A percentile compares a stretch with the other conserved stretches of the same genome.
These are phyloP conservation scores for Zelopaecilomyces penicillatus DNA, from an alignment of 2,329 filamentous ascomycete genomes.

Conservation along the genomic window DNA sequence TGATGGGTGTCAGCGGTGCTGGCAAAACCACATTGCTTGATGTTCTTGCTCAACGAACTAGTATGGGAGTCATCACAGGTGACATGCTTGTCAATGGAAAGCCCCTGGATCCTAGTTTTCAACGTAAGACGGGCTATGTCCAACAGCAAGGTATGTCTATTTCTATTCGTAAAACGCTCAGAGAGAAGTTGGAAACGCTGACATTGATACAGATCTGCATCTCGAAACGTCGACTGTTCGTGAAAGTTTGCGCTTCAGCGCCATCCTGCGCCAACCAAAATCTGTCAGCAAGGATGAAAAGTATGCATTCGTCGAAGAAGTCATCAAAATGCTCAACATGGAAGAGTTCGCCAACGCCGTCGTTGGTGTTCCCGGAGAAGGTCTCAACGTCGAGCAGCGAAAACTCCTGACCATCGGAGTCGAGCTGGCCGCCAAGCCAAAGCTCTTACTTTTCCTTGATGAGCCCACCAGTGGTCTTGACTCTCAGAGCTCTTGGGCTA, in stretches of 20 bases:
- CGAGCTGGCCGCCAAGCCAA: constrained; percentile 47
- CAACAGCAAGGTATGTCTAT: constrained; percentile 48
- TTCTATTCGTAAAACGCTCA: too few species aligned
- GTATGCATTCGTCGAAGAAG: constrained; percentile 52
- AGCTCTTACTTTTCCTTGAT: constrained; percentile 53
- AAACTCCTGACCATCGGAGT: constrained; percentile 57
- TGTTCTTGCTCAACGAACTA: constrained; percentile 39
- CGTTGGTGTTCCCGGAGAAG: constrained; percentile 54
- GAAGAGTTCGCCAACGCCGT: constrained; percentile 57
- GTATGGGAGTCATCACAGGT: constrained; percentile 55
- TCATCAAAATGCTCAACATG: constrained; percentile 60
- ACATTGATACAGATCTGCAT: constrained; percentile 38
- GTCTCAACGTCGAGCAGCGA: constrained; percentile 53
- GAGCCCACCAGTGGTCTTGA: constrained; percentile 56
- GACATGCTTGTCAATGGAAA: constrained; percentile 59
- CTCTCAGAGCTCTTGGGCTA: constrained; percentile 55
- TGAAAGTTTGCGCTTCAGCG: constrained; percentile 46
- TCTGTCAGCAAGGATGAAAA: constrained; percentile 48
- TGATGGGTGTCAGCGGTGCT: constrained; percentile 54
- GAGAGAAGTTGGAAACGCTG: not conserved
- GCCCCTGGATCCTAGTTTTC: constrained; percentile 48
- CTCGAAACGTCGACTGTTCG: constrained; percentile 46
- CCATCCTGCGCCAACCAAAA: constrained; percentile 49
- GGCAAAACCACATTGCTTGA: constrained; percentile 37
- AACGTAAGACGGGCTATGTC: constrained; percentile 58